Evolutionary conservation across 345 rosid species (phyloP).

Genomic region (Citrus unshiu): DNA sequence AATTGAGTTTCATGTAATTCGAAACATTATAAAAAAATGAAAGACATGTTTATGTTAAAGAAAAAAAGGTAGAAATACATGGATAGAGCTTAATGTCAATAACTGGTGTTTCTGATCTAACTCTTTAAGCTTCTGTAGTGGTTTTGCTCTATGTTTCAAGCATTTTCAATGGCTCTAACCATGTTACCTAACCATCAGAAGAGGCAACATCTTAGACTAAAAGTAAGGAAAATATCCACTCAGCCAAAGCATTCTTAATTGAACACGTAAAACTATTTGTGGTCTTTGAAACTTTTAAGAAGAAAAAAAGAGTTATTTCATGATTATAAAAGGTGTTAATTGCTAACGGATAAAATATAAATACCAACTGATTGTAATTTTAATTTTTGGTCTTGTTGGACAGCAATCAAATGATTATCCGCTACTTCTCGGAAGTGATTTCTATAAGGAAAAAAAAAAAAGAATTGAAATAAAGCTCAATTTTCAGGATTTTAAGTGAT

Average conservation of each 20-base stretch:
- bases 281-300: neutral
- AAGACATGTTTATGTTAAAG: too few species aligned
- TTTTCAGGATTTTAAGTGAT: neutral
- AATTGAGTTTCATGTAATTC: too few species aligned
- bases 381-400: constrained; percentile 82
- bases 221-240: neutral
- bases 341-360: neutral
- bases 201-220: constrained; percentile 9
- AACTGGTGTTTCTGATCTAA: too few species aligned
- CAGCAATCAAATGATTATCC: constrained; percentile 75
- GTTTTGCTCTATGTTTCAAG: constrained; percentile 39
- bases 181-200: constrained; percentile 27
- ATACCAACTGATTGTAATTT: constrained; percentile 38
- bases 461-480: neutral
- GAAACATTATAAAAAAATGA: too few species aligned
- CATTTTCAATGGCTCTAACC: too few species aligned
- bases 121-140: too few species aligned
- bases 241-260: neutral
- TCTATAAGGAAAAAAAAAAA: neutral
- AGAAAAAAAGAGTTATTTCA: neutral
- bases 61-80: too few species aligned
- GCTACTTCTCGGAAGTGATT: constrained; percentile 73
- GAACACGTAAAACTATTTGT: neutral
- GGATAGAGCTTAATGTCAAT: neutral
- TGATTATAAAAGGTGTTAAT: neutral